Percentiles rank a stretch among this genome's conserved stretches.
These are phyloP conservation scores for Lentinula raphanica DNA, from an alignment of 768 basidiomycete species.

Conservation along the genomic window DNA sequence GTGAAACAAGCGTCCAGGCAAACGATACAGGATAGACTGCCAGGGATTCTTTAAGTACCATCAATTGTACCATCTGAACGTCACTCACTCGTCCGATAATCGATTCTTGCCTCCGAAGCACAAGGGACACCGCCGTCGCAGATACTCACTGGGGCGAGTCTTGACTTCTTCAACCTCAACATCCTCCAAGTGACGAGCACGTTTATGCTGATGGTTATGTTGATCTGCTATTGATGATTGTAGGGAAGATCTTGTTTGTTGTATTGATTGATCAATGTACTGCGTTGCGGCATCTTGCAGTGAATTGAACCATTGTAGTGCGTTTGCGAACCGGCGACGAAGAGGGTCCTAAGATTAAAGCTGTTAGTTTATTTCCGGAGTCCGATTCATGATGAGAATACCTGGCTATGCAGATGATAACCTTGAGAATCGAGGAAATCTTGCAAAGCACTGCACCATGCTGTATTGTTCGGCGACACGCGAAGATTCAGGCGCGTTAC, in stretches of 20 bases:
- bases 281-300: too few species aligned
- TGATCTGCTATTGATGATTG: too few species aligned
- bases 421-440: slow-evolving; percentile 10
- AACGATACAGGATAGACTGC: slow-evolving; percentile 22
- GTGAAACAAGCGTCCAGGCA: slow-evolving; percentile 29
- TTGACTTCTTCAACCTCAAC: neutral
- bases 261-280: too few species aligned
- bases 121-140: slow-evolving; percentile 18
- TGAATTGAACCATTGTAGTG: too few species aligned
- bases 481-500: slow-evolving; percentile 9
- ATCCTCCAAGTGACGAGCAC: neutral
- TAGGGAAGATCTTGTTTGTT: too few species aligned
- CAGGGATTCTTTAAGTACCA: neutral
- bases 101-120: slow-evolving; percentile 20
- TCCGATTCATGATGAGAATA: neutral
- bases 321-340: slow-evolving; percentile 12
- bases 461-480: slow-evolving; percentile 13
- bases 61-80: neutral
- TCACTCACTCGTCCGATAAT: neutral
- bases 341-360: slow-evolving; percentile 16
- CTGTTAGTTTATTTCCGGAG: too few species aligned
- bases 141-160: slow-evolving; percentile 16
- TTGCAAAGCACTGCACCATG: slow-evolving; percentile 11
- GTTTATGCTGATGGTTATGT: too few species aligned
- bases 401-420: slow-evolving; percentile 11